Percentiles rank a stretch among this genome's conserved stretches.
Conservation (phyloP, 306 rosid species). For the Rosa multiflora region DNA sequence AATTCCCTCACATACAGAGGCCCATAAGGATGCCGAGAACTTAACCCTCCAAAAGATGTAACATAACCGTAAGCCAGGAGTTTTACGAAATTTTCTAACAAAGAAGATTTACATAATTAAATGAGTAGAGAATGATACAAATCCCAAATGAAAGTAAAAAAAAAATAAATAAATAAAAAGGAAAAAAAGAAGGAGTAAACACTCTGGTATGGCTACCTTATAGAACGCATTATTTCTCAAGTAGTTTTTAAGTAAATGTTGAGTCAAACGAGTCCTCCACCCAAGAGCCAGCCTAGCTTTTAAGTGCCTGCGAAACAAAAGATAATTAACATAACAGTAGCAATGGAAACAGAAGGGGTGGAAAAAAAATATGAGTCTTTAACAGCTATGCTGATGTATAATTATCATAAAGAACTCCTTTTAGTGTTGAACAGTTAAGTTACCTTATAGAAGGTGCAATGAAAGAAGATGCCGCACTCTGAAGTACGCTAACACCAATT, state of each 20-base stretch:
- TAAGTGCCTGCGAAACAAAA: slow-evolving; percentile 64
- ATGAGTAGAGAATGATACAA: neutral
- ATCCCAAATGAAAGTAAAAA: neutral
- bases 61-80: neutral
- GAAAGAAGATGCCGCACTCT: slow-evolving; percentile 81
- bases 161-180: neutral
- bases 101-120: neutral
- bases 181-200: neutral
- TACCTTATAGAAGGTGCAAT: slow-evolving; percentile 91
- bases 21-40: neutral
- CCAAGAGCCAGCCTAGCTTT: slow-evolving; percentile 92
- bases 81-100: neutral
- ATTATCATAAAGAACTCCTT: neutral
- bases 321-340: neutral
- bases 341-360: neutral
- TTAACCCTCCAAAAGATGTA: neutral
- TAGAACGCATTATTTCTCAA: slow-evolving; percentile 89
- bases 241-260: slow-evolving; percentile 79
- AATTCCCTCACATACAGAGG: neutral
- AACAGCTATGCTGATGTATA: neutral
- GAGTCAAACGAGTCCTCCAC: slow-evolving; percentile 95
- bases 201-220: slow-evolving; percentile 57
- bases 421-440: slow-evolving; percentile 9
- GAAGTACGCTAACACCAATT: slow-evolving; percentile 73
- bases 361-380: neutral